These are phyloP conservation scores for Malus fusca DNA, from an alignment of 306 rosid species.

Conservation along the genomic window DNA sequence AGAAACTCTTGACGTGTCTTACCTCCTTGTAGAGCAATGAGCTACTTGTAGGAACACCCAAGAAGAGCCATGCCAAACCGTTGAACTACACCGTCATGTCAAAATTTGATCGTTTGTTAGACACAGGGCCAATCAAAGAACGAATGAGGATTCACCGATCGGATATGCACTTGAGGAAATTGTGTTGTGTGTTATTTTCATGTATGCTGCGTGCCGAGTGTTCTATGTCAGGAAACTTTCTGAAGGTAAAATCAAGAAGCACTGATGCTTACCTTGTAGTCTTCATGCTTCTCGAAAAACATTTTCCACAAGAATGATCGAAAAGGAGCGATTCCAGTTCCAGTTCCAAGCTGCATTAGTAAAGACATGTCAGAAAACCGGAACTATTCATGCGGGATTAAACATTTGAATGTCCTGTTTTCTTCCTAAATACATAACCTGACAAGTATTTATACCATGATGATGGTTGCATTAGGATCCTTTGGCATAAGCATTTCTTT, in stretches of 20 bases:
- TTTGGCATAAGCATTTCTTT: constrained; percentile 99
- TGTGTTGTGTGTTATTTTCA: not conserved
- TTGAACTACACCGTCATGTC: constrained; percentile 49
- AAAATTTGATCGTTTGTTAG: constrained; percentile 10
- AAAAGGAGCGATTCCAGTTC: constrained; percentile 98
- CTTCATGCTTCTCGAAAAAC: constrained; percentile 91
- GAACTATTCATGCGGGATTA: not conserved
- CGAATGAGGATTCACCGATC: not conserved
- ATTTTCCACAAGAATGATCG: constrained; percentile 94
- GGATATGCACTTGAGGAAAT: not conserved
- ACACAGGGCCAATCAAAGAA: not conserved
- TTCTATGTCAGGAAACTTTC: not conserved
- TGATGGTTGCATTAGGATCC: constrained; percentile 81
- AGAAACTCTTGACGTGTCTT: constrained; percentile 12
- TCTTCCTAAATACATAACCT: not conserved
- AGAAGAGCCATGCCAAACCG: constrained; percentile 98
- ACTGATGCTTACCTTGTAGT: constrained; percentile 54
- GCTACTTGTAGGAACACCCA: constrained; percentile 97
- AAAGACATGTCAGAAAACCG: not conserved
- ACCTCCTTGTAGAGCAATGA: constrained; percentile 98
- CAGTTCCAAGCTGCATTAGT: constrained; percentile 72
- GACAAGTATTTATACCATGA: constrained; percentile 54
- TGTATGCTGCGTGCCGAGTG: not conserved
- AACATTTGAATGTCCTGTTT: not conserved
- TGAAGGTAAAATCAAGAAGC: not conserved